phyloP scores from a whole-genome alignment of 2,329 filamentous ascomycete genomes.

The Xenosphaeropsis pyriputrescens region DNA sequence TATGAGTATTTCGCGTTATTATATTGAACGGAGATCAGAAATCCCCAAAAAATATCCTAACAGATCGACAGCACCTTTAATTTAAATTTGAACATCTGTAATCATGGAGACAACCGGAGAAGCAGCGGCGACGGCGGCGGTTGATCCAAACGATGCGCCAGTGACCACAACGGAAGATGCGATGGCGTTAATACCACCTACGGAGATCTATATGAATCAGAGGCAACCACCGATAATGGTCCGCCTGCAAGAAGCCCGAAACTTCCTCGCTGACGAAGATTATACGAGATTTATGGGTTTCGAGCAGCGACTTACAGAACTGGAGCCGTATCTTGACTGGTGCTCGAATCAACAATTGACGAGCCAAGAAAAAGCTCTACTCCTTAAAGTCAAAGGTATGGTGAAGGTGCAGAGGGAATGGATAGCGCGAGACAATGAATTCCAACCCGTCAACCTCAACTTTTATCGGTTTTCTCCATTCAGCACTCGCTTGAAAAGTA shows the following conservation, averaged over 20 bases:
- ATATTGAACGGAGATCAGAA: no score
- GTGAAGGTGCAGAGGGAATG: background rate
- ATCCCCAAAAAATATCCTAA: no score
- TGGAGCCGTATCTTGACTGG: conserved; percentile 12
- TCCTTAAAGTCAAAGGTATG: background rate
- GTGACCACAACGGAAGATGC: background rate
- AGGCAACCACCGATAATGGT: conserved; percentile 18
- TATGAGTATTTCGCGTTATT: no score
- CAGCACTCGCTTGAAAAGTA: background rate
- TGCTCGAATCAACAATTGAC: background rate
- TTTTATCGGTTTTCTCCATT: background rate
- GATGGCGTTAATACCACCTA: conserved; percentile 1
- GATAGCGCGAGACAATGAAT: background rate
- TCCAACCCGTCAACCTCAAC: background rate
- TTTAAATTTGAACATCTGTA: no score
- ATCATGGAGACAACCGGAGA: background rate
- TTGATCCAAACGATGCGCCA: no score
- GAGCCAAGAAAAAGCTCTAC: background rate
- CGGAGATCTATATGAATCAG: conserved; percentile 6
- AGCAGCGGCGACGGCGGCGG: background rate
- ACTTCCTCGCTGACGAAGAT: conserved; percentile 35
- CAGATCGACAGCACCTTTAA: no score
- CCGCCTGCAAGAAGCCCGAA: conserved; percentile 19
- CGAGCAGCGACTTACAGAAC: conserved; percentile 18
- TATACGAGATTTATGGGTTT: conserved; percentile 25